These are phyloP conservation scores for Selaginella moellendorffii DNA, from an alignment of 75 land plant species.

Conservation along the genomic window DNA sequence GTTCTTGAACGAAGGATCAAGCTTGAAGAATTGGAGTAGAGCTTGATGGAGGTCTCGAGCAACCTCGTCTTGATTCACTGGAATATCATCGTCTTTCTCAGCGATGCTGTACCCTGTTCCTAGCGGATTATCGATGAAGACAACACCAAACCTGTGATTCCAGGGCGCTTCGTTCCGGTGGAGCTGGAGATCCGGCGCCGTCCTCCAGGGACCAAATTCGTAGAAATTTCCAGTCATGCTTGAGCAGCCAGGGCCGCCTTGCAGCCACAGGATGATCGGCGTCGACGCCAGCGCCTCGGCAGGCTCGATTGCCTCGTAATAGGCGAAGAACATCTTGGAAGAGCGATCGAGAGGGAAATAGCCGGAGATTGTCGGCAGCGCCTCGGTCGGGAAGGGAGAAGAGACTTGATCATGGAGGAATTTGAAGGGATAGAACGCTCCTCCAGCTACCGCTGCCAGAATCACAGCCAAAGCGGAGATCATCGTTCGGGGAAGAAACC, in stretches of 20 bases:
- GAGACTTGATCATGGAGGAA: too few species aligned
- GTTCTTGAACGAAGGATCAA: constrained; percentile 20
- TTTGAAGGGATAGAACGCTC: too few species aligned
- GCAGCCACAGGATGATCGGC: constrained; percentile 70
- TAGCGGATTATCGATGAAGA: constrained; percentile 74
- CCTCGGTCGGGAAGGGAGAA: constrained; percentile 31
- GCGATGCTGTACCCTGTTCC: constrained; percentile 77
- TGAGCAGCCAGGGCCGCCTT: constrained; percentile 90
- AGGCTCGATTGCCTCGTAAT: constrained; percentile 51
- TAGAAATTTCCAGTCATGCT: constrained; percentile 69
- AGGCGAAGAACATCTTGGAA: constrained; percentile 45
- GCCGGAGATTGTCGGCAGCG: constrained; percentile 63
- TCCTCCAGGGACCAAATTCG: constrained; percentile 72
- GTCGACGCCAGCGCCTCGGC: constrained; percentile 3
- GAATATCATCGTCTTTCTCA: constrained; percentile 31
- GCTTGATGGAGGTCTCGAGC: constrained; percentile 45
- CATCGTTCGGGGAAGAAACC: constrained; percentile 19
- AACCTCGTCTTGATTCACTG: constrained; percentile 38
- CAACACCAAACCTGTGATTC: constrained; percentile 60
- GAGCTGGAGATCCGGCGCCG: constrained; percentile 11
- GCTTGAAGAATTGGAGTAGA: constrained; percentile 24
- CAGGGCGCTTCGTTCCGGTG: constrained; percentile 29
- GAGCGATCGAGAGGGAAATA: constrained; percentile 37
- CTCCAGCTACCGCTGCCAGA: too few species aligned
- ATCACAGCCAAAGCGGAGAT: too few species aligned